Evolutionary conservation across 495 filamentous ascomycete genomes (phyloP), one percentile per base, ranked within the genome.

Genomic region (Paragyromitra xinjiangensis): DNA sequence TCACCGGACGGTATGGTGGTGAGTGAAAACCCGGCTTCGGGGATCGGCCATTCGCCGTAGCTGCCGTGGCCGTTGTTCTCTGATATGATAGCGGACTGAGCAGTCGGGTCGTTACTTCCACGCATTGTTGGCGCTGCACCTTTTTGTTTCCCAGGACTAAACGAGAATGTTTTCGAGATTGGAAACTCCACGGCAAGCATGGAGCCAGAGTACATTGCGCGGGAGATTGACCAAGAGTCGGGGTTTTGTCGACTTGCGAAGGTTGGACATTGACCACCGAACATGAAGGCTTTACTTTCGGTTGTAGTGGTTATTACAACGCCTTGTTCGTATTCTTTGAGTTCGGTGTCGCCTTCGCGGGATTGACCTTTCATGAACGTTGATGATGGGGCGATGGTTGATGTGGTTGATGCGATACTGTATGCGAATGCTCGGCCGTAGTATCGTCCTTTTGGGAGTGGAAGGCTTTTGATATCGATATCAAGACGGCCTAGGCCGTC

Each of bases 1-100:
- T 85, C 84, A n/a, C 85, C 87, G 5, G 81, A 84, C 3, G 84
- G 84, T 3, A 85, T 83, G 37, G 87, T 88, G 0, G 94, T 95
- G 34, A 96, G 88, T 0, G 90, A 91, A 84, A 96, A 95, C 3
- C 95, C 95, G 12, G 95, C 95, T 83, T 95, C 93, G 5, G 93
- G 86, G 64, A 96, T 89, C 0, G 93, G 93, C 77, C 77, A 79
- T 37, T 79, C 77, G 0, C 68, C 61, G 29, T 65, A 64, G 19
- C 48, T 72, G 6, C 56, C 67, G 7, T 39, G 62, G 2, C 77
- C 75, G 22, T 55, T 72, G 12, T 70, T 77, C 8, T 78, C 67
- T 1, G 58, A 42, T 7, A 79, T 16, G 6, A 63, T 37, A 0
- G 51, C 66, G 0, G 77, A 24, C 12, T 51, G 34, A 4, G 19